Base-by-base conservation (phyloP, 306 rosid genomes). In the Cucurbita argyrosperma region DNA sequence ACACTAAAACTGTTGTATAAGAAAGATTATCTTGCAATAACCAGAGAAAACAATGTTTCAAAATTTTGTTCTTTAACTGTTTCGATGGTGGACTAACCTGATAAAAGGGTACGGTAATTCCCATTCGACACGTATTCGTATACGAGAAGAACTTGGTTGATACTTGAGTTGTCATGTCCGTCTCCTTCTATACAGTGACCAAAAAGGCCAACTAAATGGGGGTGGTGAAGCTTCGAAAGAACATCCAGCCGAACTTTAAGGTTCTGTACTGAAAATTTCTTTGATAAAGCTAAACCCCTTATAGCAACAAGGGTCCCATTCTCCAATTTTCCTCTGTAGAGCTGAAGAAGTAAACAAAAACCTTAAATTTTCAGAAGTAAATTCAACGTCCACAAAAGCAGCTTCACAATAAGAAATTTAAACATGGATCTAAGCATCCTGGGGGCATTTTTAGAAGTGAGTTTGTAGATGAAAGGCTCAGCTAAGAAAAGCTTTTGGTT, bases 221-320 rank as follows among this genome's bases (percentile, higher is more conserved):
- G 98, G 81, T 90, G 96, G 76, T 83, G 92, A 88, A 92, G 90
- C 86, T 87, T 92, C 38, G 98, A 83, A 76, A 92, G 93, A 40
- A 85, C 81, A 70, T 92, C 96, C 74, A 92, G 84, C 59, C 82
- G 79, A 80, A 75, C 96, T 80, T 80, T 87, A 47, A 90, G 91
- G 80, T 83, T 90, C 65, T 86, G 90, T 56, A 73, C 71, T 9
- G 96, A 85, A 72, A 79, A 82, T 79, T 88, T 90, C 86, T 90
- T 92, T 49, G 77, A 74, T 66, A 90, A 45, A 80, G 78, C 60
- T 45, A 88, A 43, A 59, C 83, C 77, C 57, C 96, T 75, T 77
- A 90, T 81, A 43, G 87, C 88, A 71, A 90, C 88, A 37, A 61
- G 51, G 54, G 85, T 72, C 76, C 92, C 96, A 71, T 81, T 88